Percentiles rank a stretch among this genome's conserved stretches.
These are phyloP conservation scores for Kwoniella bestiolae DNA, from an alignment of 768 basidiomycete species.

Conservation along the genomic window DNA sequence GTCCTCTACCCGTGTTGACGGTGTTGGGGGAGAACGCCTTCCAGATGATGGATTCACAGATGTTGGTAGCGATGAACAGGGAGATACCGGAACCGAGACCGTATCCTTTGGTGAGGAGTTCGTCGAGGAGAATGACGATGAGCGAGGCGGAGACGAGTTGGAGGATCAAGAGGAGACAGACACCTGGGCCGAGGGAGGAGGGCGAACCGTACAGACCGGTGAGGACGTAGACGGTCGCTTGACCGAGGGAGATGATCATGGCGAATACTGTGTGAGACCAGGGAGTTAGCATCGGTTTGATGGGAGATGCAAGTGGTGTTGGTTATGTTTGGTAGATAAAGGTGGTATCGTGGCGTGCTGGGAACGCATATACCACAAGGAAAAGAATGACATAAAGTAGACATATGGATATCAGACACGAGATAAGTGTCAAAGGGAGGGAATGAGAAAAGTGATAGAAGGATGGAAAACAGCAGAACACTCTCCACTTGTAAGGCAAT, in stretches of 20 bases:
- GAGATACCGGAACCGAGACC: conserved; percentile 98
- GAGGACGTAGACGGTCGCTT: conserved; percentile 94
- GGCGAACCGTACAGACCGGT: conserved; percentile 97
- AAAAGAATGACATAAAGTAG: no score
- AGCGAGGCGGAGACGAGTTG: conserved; percentile 91
- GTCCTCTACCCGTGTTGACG: conserved; percentile 94
- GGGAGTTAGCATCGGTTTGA: neutral
- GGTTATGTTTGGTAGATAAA: neutral
- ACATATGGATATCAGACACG: neutral
- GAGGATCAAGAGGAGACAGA: conserved; percentile 94
- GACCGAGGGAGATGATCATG: conserved; percentile 92
- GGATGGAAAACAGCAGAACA: no score
- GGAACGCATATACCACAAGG: no score
- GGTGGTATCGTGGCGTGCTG: no score
- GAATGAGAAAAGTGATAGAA: no score
- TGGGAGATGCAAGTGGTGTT: no score
- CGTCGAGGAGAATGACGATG: conserved; percentile 97
- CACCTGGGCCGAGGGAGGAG: conserved; percentile 88
- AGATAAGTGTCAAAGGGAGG: neutral
- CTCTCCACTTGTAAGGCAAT: no score
- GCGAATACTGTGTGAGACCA: conserved; percentile 74
- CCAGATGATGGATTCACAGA: conserved; percentile 99
- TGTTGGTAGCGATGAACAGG: conserved; percentile 99
- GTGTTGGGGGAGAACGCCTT: conserved; percentile 99
- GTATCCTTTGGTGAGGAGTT: conserved; percentile 98